A percentile compares a stretch with the other conserved stretches of the same genome.
phyloP scores from a whole-genome alignment of 2,329 filamentous ascomycete species.

The Lachnellula occidentalis region DNA sequence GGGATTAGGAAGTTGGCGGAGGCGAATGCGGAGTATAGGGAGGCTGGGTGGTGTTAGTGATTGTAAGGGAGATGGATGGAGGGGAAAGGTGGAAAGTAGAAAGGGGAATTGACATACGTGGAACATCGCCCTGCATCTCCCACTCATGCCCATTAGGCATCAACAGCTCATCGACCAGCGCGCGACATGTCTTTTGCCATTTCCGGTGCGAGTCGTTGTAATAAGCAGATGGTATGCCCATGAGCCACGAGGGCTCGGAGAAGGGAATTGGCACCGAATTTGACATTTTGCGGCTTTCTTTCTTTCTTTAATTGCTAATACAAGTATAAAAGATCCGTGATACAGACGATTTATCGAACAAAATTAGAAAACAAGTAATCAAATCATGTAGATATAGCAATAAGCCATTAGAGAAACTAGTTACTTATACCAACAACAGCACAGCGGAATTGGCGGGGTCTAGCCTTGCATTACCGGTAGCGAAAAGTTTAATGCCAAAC shows the following conservation, averaged over 20 bases:
- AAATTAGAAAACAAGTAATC: too few relatives aligned
- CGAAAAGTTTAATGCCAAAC: too few relatives aligned
- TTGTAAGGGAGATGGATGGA: neutral
- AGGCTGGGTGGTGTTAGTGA: conserved; percentile 37
- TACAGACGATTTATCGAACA: too few relatives aligned
- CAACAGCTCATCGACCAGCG: conserved; percentile 60
- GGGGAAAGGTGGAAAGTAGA: neutral
- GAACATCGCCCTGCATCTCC: conserved; percentile 50
- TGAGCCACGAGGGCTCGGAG: conserved; percentile 67
- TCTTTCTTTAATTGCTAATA: too few relatives aligned
- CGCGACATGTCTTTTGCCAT: conserved; percentile 64
- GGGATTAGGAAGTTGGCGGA: conserved; percentile 66
- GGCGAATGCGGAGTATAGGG: conserved; percentile 60
- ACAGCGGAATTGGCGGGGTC: too few relatives aligned
- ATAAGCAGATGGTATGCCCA: conserved; percentile 65
- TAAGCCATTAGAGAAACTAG: too few relatives aligned
- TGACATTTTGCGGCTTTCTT: neutral
- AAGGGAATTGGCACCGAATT: conserved; percentile 48
- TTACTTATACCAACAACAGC: too few relatives aligned
- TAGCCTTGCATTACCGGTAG: too few relatives aligned
- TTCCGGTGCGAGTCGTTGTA: conserved; percentile 59
- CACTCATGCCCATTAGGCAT: conserved; percentile 60
- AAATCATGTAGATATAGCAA: too few relatives aligned
- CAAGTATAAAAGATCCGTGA: too few relatives aligned
- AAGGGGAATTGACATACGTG: conserved; percentile 9